Evolutionary conservation across 1,284 basidiomycete genomes (phyloP).

Genomic region (Sporisorium graminicola): DNA sequence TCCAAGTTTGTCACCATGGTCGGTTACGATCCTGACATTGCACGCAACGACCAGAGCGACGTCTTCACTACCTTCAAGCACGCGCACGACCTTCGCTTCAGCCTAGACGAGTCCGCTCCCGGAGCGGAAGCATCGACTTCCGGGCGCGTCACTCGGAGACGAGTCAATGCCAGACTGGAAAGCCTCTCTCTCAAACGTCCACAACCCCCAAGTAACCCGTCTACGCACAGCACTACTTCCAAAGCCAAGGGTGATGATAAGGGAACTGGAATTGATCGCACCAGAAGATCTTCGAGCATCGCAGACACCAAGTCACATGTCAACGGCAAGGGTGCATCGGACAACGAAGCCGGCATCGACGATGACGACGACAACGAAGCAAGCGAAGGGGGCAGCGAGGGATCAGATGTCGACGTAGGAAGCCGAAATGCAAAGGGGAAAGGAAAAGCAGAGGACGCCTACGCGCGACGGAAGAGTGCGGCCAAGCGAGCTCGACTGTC

Average conservation of each 20-base stretch:
- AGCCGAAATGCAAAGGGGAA: conserved; percentile 6
- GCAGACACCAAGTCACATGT: conserved; percentile 6
- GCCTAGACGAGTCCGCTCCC: conserved; percentile 23
- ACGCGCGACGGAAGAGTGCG: background rate
- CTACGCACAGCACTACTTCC: conserved; percentile 16
- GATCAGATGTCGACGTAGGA: conserved; percentile 4
- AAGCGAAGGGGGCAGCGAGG: conserved; percentile 13
- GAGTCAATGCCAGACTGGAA: conserved; percentile 48
- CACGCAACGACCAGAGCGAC: conserved; percentile 51
- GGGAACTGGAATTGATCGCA: conserved; percentile 5
- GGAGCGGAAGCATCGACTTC: conserved; percentile 20
- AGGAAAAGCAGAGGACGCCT: conserved; percentile 8
- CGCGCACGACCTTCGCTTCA: conserved; percentile 48
- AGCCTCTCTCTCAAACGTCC: conserved; percentile 45
- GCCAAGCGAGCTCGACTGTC: conserved; percentile 14
- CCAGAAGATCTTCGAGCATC: conserved; percentile 31
- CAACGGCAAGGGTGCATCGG: conserved; percentile 1
- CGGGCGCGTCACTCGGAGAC: conserved; percentile 47
- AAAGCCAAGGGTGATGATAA: conserved; percentile 14
- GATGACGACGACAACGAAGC: conserved; percentile 16
- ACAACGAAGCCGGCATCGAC: conserved; percentile 15
- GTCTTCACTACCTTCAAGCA: conserved; percentile 56
- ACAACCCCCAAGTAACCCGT: conserved; percentile 25
- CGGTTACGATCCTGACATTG: conserved; percentile 58
- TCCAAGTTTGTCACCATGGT: conserved; percentile 62